These are phyloP conservation scores for Borealophlyctis nickersoniae DNA, from an alignment of 192 early-diverging fungal genomes.

Conservation along the genomic window DNA sequence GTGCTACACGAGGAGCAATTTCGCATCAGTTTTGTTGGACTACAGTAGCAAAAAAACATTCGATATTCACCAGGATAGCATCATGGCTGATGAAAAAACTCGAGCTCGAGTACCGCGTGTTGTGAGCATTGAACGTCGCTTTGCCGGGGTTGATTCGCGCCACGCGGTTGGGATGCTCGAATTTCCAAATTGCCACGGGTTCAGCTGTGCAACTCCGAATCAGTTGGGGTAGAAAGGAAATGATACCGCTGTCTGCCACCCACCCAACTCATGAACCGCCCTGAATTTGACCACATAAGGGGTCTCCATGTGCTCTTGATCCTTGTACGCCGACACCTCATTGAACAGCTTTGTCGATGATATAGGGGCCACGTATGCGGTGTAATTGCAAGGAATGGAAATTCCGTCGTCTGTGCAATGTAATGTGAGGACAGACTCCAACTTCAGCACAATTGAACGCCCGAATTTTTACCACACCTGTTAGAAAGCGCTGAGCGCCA, in stretches of 20 bases:
- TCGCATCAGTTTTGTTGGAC: too few relatives aligned
- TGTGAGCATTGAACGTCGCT: conserved; percentile 71
- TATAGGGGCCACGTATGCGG: conserved; percentile 80
- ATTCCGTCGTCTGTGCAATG: conserved; percentile 71
- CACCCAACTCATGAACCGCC: conserved; percentile 57
- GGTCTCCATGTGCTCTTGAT: conserved; percentile 73
- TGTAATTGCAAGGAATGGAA: conserved; percentile 86
- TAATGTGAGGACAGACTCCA: too few relatives aligned
- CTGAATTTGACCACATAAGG: conserved; percentile 98
- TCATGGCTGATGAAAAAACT: conserved; percentile 55
- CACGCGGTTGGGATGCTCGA: conserved; percentile 62
- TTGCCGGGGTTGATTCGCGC: conserved; percentile 19
- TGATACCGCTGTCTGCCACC: background rate
- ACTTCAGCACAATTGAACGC: too few relatives aligned
- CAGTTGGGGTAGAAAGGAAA: conserved; percentile 1
- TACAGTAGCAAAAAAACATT: too few relatives aligned
- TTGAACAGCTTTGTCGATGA: conserved; percentile 80
- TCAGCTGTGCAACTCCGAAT: conserved; percentile 45
- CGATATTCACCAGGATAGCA: conserved; percentile 54
- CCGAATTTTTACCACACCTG: conserved; percentile 37
- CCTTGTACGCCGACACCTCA: conserved; percentile 69
- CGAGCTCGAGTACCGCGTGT: conserved; percentile 56
- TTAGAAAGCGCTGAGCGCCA: conserved; percentile 77
- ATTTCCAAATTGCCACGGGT: conserved; percentile 76
- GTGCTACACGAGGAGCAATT: conserved; percentile 52